Evolutionary conservation across 2,329 filamentous ascomycete genomes (phyloP), one percentile per base, ranked within the genome.

Genomic region (Pseudocercospora crystallina): DNA sequence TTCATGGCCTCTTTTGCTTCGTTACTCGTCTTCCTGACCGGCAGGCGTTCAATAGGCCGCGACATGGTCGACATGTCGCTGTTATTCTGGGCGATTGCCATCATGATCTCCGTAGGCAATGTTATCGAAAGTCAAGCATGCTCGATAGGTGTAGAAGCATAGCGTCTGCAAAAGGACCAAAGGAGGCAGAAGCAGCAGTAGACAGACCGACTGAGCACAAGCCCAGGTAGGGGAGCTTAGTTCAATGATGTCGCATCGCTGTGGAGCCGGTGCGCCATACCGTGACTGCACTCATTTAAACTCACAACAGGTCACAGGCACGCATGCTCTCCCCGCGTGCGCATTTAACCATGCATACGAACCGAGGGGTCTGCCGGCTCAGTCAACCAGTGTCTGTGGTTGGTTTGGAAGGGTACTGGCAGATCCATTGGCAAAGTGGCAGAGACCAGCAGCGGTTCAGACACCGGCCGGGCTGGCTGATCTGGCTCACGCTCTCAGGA

Each of bases 1-100:
- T 95, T 95, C 90, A 95, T 95, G 31, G 87, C 88, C 76, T 95
- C 90, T 64, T 87, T 84, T 35, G 87, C 88, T 69, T 94, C 87
- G 63, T 82, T 86, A 70, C 80, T 84, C 71, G 83, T 76, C 36
- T 86, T 83, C 57, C 86, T 83, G 47, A 84, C 79, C 20, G 87
- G 86, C 59, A 92, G 75, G 55, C 88, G 83, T 72, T 91, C 86
- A 69, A 92, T 92, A 26, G 86, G 86, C 64, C 88, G 81, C 58
- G 86, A 82, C 79, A 89, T 86, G 9, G 51, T 44, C 32, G 54
- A 43, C 67, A 74, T 68, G 53, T 49, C 47, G 33, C 32, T 42
- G 30, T 43, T 43, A 46, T 53, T 47, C 34, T 51, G 54, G 45
- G 51, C 54, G 42, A 58, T 56, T 42, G 57, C 52, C 55, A 58